These are phyloP conservation scores for Tricholoma flavovirens DNA, from an alignment of 768 basidiomycete species.

Conservation along the genomic window DNA sequence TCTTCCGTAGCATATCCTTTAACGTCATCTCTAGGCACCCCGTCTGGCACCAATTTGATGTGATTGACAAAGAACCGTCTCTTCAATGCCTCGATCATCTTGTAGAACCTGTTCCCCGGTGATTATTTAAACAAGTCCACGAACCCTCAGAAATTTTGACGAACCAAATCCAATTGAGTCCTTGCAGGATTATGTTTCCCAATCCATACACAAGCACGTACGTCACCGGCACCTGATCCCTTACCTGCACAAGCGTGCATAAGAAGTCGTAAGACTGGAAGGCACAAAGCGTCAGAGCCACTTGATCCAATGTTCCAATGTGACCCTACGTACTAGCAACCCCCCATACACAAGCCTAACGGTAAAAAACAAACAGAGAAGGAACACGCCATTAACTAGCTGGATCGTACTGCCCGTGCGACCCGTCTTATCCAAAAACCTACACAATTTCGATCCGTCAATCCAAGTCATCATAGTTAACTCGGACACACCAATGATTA, in stretches of 20 bases:
- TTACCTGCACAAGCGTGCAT: slow-evolving; percentile 48
- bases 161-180: slow-evolving; percentile 79
- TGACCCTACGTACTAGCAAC: slow-evolving; percentile 30
- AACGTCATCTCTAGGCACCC: slow-evolving; percentile 12
- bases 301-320: neutral
- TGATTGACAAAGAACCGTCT: slow-evolving; percentile 45
- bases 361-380: slow-evolving; percentile 64
- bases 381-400: slow-evolving; percentile 62
- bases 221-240: slow-evolving; percentile 44
- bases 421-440: slow-evolving; percentile 75
- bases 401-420: slow-evolving; percentile 65
- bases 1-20: neutral
- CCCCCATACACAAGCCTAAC: slow-evolving; percentile 71
- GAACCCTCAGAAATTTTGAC: slow-evolving; percentile 13
- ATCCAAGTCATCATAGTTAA: neutral
- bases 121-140: neutral
- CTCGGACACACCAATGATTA: slow-evolving; percentile 64
- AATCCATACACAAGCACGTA: slow-evolving; percentile 46
- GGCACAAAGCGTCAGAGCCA: neutral
- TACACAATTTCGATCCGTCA: slow-evolving; percentile 17
- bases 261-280: slow-evolving; percentile 63
- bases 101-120: slow-evolving; percentile 51
- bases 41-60: slow-evolving; percentile 5
- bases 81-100: slow-evolving; percentile 62
- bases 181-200: slow-evolving; percentile 63